These are phyloP conservation scores for Botrytis squamosa DNA, from an alignment of 2,329 filamentous ascomycete genomes.

Conservation along the genomic window DNA sequence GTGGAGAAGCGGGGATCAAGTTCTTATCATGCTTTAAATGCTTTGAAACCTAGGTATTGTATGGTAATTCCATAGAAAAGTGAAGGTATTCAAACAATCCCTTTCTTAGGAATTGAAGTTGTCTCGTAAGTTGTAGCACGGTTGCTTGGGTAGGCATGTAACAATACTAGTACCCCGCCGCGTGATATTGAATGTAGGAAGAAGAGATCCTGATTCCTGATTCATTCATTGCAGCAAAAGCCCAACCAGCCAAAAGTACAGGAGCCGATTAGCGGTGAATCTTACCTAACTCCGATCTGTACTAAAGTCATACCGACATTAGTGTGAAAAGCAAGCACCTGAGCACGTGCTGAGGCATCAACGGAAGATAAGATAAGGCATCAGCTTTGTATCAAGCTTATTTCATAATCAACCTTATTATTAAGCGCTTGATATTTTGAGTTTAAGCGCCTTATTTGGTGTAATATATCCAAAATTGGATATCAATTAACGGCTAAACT, in stretches of 20 bases:
- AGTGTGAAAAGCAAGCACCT: not conserved
- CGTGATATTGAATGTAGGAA: constrained; percentile 7
- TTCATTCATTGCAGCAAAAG: not conserved
- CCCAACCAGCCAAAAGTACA: no score
- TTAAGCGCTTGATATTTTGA: not conserved
- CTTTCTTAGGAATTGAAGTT: constrained; percentile 3
- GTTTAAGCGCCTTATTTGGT: not conserved
- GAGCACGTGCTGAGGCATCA: not conserved
- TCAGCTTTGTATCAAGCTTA: not conserved
- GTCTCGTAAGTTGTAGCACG: constrained; percentile 3
- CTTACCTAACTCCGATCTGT: constrained; percentile 2
- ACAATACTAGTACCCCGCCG: constrained; percentile 18
- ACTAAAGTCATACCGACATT: not conserved
- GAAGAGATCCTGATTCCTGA: not conserved
- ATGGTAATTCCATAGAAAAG: not conserved
- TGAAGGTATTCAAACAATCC: constrained; percentile 5
- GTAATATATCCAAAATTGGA: not conserved
- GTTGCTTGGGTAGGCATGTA: not conserved
- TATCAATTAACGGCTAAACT: not conserved
- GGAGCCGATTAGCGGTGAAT: constrained; percentile 1
- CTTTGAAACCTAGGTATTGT: not conserved
- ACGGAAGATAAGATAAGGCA: not conserved
- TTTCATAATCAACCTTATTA: not conserved
- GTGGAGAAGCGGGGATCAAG: not conserved
- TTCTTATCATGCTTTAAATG: constrained; percentile 27